phyloP scores from a whole-genome alignment of 306 rosid genomes.

The Quercus dentata region DNA sequence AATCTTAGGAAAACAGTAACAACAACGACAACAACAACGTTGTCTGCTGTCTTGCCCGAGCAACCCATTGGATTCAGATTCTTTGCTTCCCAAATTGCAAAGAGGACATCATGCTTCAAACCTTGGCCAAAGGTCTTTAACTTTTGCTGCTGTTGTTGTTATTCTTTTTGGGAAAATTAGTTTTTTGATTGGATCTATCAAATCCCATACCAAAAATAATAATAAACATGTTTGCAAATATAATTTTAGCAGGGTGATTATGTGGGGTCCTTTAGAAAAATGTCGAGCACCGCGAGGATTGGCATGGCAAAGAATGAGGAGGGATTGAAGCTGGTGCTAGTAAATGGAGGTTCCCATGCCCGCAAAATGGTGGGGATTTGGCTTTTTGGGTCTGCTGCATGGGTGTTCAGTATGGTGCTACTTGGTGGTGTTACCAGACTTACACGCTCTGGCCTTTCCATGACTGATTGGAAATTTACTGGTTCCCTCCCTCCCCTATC shows the following conservation, averaged over 20 bases:
- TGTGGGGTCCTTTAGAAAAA: conserved; percentile 36
- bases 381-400: conserved; percentile 87
- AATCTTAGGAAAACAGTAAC: conserved; percentile 6
- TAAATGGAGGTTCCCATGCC: conserved; percentile 66
- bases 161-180: no score
- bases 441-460: conserved; percentile 91
- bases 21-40: background rate
- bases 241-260: conserved; percentile 37
- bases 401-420: conserved; percentile 93
- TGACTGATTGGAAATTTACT: conserved; percentile 90
- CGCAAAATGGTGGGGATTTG: conserved; percentile 76
- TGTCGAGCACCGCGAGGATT: conserved; percentile 42
- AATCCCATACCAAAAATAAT: background rate
- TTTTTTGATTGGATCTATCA: no score
- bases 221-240: background rate
- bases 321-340: conserved; percentile 66
- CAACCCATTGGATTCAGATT: background rate
- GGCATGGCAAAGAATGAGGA: conserved; percentile 34
- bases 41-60: background rate
- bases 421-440: conserved; percentile 88
- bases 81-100: conserved; percentile 15
- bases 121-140: conserved; percentile 21
- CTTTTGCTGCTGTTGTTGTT: background rate
- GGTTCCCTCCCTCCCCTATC: conserved; percentile 73
- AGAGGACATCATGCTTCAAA: background rate